Evolutionary conservation across 495 filamentous ascomycete species (phyloP).

Genomic region (Penicillium canariense): DNA sequence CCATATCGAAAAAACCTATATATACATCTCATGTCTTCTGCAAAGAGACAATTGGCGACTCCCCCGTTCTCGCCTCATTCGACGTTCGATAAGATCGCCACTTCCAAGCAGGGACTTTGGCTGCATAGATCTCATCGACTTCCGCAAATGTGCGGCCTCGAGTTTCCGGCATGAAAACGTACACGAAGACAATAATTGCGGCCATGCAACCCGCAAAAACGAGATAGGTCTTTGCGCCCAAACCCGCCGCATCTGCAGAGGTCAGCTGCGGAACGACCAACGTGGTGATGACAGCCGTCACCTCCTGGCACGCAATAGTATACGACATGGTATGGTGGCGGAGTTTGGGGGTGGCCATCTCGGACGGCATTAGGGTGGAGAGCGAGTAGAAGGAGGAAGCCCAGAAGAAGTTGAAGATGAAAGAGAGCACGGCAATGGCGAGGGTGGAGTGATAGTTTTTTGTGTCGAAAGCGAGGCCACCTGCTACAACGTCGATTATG

Average conservation of each 20-base stretch:
- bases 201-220: conserved; percentile 40
- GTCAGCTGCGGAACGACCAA: conserved; percentile 37
- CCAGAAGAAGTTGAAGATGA: conserved; percentile 44
- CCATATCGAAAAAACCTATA: no score
- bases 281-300: conserved; percentile 38
- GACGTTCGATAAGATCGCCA: conserved; percentile 35
- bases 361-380: conserved; percentile 37
- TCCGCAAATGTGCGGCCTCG: conserved; percentile 50
- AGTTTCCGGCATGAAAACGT: conserved; percentile 52
- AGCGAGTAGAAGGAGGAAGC: conserved; percentile 36
- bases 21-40: no score
- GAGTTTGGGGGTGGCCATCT: conserved; percentile 42
- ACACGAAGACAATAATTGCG: conserved; percentile 39
- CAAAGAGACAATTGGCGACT: neutral
- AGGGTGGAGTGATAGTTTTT: conserved; percentile 16
- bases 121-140: conserved; percentile 55
- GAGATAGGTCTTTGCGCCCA: conserved; percentile 40
- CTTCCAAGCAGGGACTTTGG: conserved; percentile 42
- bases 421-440: conserved; percentile 28
- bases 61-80: conserved; percentile 16
- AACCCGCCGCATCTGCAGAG: conserved; percentile 36
- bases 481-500: conserved; percentile 29
- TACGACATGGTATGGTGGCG: conserved; percentile 43
- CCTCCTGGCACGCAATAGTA: conserved; percentile 37
- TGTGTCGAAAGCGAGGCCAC: conserved; percentile 29